A percentile compares a stretch with the other conserved stretches of the same genome.
Evolutionary conservation across 768 basidiomycete genomes (phyloP).

Genomic region (Boletales sp.): DNA sequence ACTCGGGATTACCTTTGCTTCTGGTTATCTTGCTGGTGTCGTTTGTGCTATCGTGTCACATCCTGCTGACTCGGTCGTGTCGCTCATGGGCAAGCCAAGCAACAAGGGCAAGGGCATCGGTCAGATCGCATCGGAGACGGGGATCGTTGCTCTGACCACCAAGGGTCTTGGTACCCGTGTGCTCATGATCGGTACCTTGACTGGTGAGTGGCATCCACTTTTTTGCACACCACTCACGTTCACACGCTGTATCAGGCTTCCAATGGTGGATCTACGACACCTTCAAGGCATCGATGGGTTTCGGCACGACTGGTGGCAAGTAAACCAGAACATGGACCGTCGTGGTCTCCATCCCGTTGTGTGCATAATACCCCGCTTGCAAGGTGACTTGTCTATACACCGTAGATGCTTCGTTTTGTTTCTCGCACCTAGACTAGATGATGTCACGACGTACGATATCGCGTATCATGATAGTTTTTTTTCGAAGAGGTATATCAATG

Average conservation of each 20-base stretch:
- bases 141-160: slow-evolving; percentile 60
- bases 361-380: slow-evolving; percentile 9
- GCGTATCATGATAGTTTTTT: too few species aligned
- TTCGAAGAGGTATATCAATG: too few species aligned
- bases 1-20: slow-evolving; percentile 84
- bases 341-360: neutral
- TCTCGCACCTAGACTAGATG: too few species aligned
- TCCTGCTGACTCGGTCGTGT: slow-evolving; percentile 91
- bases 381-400: slow-evolving; percentile 12
- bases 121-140: slow-evolving; percentile 68
- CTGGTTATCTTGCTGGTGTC: slow-evolving; percentile 94
- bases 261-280: slow-evolving; percentile 94
- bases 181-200: slow-evolving; percentile 71
- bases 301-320: slow-evolving; percentile 88
- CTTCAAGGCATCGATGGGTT: slow-evolving; percentile 80
- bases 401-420: too few species aligned
- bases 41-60: slow-evolving; percentile 96
- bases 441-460: too few species aligned
- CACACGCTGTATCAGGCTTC: slow-evolving; percentile 52
- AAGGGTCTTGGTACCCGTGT: slow-evolving; percentile 88
- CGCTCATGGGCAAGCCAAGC: slow-evolving; percentile 84
- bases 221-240: neutral
- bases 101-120: slow-evolving; percentile 82
- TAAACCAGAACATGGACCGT: slow-evolving; percentile 35
- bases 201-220: slow-evolving; percentile 28